These are phyloP conservation scores for Lipomyces starkeyi DNA, from an alignment of 805 yeast genomes.

Conservation along the genomic window DNA sequence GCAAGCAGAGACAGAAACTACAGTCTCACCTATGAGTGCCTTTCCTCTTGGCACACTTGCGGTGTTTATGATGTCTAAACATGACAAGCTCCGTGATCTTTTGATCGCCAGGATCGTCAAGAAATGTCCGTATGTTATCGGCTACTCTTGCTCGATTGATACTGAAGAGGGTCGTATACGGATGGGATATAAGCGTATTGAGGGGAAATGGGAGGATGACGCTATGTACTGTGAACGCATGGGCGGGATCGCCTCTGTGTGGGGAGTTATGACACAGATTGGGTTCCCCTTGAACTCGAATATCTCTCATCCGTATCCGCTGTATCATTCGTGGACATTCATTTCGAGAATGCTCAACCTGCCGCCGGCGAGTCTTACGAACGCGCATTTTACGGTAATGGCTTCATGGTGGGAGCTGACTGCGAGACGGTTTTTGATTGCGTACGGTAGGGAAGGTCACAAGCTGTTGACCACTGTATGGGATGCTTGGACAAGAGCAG, in stretches of 20 bases:
- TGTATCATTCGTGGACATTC: constrained; percentile 68
- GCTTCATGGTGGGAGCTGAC: constrained; percentile 94
- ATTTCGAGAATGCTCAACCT: constrained; percentile 74
- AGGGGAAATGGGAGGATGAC: constrained; percentile 58
- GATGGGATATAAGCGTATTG: constrained; percentile 86
- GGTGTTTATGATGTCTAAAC: constrained; percentile 56
- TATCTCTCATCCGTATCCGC: constrained; percentile 60
- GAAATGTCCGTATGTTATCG: constrained; percentile 88
- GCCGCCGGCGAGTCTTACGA: constrained; percentile 56
- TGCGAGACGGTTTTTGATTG: constrained; percentile 58
- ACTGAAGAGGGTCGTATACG: constrained; percentile 79
- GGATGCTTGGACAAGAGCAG: constrained; percentile 59
- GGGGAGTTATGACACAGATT: constrained; percentile 72
- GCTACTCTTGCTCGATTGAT: constrained; percentile 74
- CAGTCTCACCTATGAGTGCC: constrained; percentile 77
- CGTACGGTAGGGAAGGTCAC: constrained; percentile 71
- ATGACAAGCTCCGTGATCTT: constrained; percentile 60
- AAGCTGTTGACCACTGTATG: constrained; percentile 62
- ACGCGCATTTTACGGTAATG: constrained; percentile 72
- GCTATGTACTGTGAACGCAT: constrained; percentile 81
- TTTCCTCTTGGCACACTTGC: constrained; percentile 77
- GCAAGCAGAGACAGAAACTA: constrained; percentile 92
- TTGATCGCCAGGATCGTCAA: constrained; percentile 83
- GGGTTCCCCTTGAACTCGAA: constrained; percentile 40
- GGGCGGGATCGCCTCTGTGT: constrained; percentile 83